Base-by-base conservation (phyloP, 495 filamentous ascomycete species). In the Immersiella caudata region DNA sequence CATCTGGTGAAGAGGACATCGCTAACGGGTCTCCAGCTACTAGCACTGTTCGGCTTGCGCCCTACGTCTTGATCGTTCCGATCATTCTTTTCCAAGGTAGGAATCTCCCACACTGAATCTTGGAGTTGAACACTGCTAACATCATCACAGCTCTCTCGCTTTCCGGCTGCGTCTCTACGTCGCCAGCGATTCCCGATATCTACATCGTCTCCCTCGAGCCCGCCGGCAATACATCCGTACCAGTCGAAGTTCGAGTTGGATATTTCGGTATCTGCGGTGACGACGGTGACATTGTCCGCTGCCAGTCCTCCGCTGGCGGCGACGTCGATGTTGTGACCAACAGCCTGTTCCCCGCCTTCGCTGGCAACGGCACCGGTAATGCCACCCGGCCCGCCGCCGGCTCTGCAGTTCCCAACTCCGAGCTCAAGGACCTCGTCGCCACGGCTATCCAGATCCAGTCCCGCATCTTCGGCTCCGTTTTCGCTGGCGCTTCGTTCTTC, bases 231-330 rank as follows among this genome's bases (percentile, higher is more conserved):
- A 59, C 59, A 24, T 67, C 68, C 14, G 22, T 29, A 5, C 27
- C 27, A 9, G 24, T 71, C 14, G 52, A 72, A 21, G 70, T 76
- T 60, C 74, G 75, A 56, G 63, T 78, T 20, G 75, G 78, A 59
- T 80, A 76, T 73, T 82, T 75, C 60, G 75, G 74, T 50, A 73
- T 78, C 62, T 78, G 75, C 66, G 74, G 67, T 63, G 68, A 70
- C 60, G 69, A 73, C 60, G 66, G 67, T 11, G 33, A 60, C 29
- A 67, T 57, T 5, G 69, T 67, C 33, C 63, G 56, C 62, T 78
- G 75, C 68, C 56, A 66, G 7, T 59, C 75, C 0, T 67, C 72
- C 0, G 25, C 66, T 0, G 68, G 70, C 60, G 46, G 50, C 24
- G 66, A 58, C 12, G 66, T 67, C 52, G 60, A 66, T n/a, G 20